Percentiles rank a stretch among this genome's conserved stretches.
These are phyloP conservation scores for Fusarium sp. DNA, from an alignment of 2,329 filamentous ascomycete species.

Conservation along the genomic window DNA sequence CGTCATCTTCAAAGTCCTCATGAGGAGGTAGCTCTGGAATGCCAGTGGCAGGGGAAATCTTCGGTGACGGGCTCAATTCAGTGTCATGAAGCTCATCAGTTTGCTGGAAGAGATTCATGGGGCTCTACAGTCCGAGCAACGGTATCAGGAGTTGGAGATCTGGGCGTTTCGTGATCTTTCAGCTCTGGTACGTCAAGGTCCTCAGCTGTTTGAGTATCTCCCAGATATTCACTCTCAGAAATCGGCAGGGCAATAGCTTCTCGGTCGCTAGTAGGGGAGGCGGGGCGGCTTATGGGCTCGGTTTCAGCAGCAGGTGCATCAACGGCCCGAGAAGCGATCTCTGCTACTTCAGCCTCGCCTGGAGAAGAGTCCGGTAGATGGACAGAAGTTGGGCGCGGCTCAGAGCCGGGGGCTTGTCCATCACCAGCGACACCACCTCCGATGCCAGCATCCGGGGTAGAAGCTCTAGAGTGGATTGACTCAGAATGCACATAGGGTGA, in stretches of 20 bases:
- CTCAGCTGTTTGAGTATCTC: not conserved
- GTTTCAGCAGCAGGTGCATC: not conserved
- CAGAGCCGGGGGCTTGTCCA: not conserved
- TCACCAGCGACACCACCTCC: not conserved
- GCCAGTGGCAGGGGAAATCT: not conserved
- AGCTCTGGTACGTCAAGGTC: not conserved
- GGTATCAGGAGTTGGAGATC: not conserved
- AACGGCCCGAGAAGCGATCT: not conserved
- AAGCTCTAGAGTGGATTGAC: not conserved
- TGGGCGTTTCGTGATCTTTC: not conserved
- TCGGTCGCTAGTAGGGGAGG: not conserved
- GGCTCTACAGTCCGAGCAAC: not conserved
- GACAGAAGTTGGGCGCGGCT: not conserved
- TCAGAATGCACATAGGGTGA: not conserved
- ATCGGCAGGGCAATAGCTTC: not conserved
- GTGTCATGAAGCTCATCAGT: not conserved
- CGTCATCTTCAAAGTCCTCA: slow-evolving; percentile 9
- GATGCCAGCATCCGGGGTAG: not conserved
- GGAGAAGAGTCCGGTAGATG: not conserved
- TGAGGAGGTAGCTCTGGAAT: not conserved
- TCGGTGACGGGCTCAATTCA: not conserved
- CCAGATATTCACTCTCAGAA: not conserved
- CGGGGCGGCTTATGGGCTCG: not conserved
- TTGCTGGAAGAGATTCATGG: not conserved
- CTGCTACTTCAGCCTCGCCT: not conserved